phyloP scores from a whole-genome alignment of 140 eudicot species.

The Senecio squalidus region DNA sequence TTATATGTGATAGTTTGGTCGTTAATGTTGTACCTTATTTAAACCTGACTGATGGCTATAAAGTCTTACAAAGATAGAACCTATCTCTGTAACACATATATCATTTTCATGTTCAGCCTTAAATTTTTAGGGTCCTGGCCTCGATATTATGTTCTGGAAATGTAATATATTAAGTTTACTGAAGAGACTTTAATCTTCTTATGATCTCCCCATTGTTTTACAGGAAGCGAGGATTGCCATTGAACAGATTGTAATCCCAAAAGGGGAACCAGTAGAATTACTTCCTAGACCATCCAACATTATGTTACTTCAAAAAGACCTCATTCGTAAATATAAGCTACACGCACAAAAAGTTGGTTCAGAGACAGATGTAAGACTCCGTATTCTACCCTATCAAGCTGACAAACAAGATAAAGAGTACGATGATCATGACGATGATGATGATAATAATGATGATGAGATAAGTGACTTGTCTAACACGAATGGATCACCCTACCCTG shows the following conservation, averaged over 20 bases:
- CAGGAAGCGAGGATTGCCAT: slow-evolving; percentile 93
- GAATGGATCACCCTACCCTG: slow-evolving; percentile 54
- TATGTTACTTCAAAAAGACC: slow-evolving; percentile 63
- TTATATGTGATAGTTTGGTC: not conserved
- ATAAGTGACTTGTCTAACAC: slow-evolving; percentile 23
- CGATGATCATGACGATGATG: slow-evolving; percentile 14
- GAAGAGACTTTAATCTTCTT: not conserved
- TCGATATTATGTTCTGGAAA: not conserved
- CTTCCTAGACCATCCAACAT: slow-evolving; percentile 76
- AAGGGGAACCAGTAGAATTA: slow-evolving; percentile 76
- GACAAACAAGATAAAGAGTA: slow-evolving; percentile 20
- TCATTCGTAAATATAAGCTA: slow-evolving; percentile 67
- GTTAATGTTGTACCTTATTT: too few species aligned
- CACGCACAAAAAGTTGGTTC: slow-evolving; percentile 52
- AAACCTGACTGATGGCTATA: too few species aligned
- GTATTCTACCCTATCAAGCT: slow-evolving; percentile 53
- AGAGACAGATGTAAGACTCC: slow-evolving; percentile 50
- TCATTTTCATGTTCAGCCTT: too few species aligned
- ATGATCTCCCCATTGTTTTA: not conserved
- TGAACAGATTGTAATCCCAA: slow-evolving; percentile 78
- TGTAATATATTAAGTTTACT: not conserved
- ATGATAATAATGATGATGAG: slow-evolving; percentile 27
- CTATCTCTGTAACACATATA: too few species aligned
- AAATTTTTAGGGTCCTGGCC: not conserved
- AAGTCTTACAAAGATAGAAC: too few species aligned